Conservation (phyloP, 768 basidiomycete species). For the Phanerodontia chrysosporium region DNA sequence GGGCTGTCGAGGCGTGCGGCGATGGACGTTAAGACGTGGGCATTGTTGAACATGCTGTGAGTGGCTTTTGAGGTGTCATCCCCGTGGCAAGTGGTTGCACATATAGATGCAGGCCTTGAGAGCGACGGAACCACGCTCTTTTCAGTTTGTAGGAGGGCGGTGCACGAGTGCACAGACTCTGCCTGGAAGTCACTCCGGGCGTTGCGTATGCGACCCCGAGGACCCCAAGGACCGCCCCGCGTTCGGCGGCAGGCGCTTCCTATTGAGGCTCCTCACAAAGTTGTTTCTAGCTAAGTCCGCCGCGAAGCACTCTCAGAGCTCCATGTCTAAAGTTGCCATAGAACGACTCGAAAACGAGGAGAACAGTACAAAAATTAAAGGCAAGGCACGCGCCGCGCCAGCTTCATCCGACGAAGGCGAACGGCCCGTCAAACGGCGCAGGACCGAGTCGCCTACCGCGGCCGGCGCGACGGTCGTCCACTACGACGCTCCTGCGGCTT, state of each 20-base stretch:
- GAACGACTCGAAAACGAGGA: no score
- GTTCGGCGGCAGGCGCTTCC: no score
- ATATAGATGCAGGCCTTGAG: background rate
- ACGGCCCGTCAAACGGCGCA: background rate
- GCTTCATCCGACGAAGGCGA: background rate
- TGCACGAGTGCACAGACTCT: background rate
- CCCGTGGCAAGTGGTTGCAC: background rate
- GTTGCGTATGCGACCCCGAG: no score
- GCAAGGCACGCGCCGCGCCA: background rate
- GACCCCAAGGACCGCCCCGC: no score
- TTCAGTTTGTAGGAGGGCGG: background rate
- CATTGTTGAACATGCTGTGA: conserved; percentile 53
- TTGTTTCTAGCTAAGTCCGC: no score
- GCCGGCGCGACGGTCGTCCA: conserved; percentile 34
- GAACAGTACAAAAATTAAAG: no score
- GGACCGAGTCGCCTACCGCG: background rate
- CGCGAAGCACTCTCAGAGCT: no score
- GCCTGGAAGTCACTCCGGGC: no score
- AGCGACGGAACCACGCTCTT: background rate
- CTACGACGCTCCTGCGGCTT: conserved; percentile 40
- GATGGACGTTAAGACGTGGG: conserved; percentile 27
- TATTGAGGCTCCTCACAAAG: no score
- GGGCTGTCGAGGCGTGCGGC: conserved; percentile 23
- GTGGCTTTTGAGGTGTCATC: background rate
- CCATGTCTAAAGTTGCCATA: no score